These are phyloP conservation scores for Polysphondylium violaceum DNA, from an alignment of 78 protist genomes.

Conservation along the genomic window DNA sequence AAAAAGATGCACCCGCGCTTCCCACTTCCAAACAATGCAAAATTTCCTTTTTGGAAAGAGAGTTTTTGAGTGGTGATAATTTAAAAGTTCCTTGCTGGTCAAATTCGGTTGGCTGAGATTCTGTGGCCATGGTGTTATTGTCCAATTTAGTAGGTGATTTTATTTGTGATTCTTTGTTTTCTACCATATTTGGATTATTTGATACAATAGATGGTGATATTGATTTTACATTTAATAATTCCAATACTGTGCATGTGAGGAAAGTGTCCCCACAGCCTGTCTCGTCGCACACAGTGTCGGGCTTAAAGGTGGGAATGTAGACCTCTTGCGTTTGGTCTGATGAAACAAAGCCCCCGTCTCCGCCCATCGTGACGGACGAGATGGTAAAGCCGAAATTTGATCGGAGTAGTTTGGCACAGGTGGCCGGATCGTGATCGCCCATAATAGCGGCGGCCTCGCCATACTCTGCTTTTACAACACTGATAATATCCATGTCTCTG, in stretches of 20 bases:
- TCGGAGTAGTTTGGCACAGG: conserved; percentile 33
- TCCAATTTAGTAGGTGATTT: not conserved
- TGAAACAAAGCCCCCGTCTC: conserved; percentile 65
- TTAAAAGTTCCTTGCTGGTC: not conserved
- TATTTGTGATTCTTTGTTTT: not conserved
- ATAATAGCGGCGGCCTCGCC: conserved; percentile 73
- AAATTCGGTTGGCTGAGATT: not conserved
- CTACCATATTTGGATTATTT: not conserved
- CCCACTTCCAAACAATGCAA: conserved; percentile 71
- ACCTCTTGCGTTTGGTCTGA: conserved; percentile 51
- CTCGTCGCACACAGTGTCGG: conserved; percentile 48
- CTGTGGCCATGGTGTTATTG: not conserved
- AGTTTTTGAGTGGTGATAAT: too few species aligned
- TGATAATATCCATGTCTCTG: not conserved
- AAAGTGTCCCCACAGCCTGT: conserved; percentile 78
- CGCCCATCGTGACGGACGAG: conserved; percentile 62
- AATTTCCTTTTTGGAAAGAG: conserved; percentile 1
- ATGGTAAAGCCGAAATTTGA: conserved; percentile 31
- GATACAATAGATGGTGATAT: not conserved
- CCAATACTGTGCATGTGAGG: conserved; percentile 48
- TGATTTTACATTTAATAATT: conserved; percentile 17
- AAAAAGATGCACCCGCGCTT: conserved; percentile 74
- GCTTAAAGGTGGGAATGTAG: conserved; percentile 71
- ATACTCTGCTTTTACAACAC: conserved; percentile 60
- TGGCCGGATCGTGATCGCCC: conserved; percentile 52